A percentile compares a stretch with the other conserved stretches of the same genome.
Conservation (phyloP, 805 yeast genomes). For the Spathaspora sp. region DNA sequence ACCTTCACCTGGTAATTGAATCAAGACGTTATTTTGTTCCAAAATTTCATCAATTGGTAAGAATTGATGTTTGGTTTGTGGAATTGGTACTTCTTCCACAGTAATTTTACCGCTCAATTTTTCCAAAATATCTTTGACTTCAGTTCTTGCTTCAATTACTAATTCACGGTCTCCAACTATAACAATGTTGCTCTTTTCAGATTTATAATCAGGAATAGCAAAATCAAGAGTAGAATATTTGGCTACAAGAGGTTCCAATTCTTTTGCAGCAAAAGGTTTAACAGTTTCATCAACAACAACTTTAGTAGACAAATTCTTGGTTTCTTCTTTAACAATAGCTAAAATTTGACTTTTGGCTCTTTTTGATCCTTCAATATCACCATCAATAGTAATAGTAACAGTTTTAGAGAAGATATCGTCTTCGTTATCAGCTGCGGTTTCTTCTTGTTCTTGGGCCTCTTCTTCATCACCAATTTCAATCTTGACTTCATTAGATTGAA, state of each 20-base stretch:
- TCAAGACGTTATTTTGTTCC: conserved; percentile 52
- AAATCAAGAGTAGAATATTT: conserved; percentile 26
- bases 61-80: conserved; percentile 65
- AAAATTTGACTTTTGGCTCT: conserved; percentile 68
- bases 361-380: conserved; percentile 80
- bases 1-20: conserved; percentile 47
- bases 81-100: conserved; percentile 59
- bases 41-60: conserved; percentile 55
- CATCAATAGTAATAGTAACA: conserved; percentile 66
- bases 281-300: conserved; percentile 41
- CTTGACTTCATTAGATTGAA: conserved; percentile 61
- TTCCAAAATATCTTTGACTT: conserved; percentile 45
- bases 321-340: conserved; percentile 72
- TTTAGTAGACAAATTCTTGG: conserved; percentile 52
- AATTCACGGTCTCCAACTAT: conserved; percentile 71
- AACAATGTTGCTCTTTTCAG: conserved; percentile 37
- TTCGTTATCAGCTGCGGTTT: conserved; percentile 16
- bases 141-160: conserved; percentile 53
- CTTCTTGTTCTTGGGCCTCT: conserved; percentile 14
- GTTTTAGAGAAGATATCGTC: conserved; percentile 57
- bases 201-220: conserved; percentile 32
- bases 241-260: conserved; percentile 21
- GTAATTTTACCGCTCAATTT: conserved; percentile 42
- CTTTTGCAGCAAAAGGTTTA: conserved; percentile 43
- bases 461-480: conserved; percentile 58